A percentile compares a stretch with the other conserved stretches of the same genome.
Conservation (phyloP, 2,329 filamentous ascomycete genomes). For the Penicillium janthinellum region DNA sequence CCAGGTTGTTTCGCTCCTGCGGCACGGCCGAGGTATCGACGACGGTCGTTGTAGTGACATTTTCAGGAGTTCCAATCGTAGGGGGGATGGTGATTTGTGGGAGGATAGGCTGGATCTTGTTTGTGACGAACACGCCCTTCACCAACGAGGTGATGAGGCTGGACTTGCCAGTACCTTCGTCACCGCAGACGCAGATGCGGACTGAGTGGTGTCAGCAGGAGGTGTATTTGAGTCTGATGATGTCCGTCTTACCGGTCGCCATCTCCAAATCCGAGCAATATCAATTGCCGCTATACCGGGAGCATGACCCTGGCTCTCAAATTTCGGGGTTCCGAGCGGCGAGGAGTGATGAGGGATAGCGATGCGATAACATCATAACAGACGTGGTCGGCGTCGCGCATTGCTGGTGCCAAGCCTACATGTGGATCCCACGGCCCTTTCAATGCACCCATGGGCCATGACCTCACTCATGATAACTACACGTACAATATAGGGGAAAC, state of each 20-base stretch:
- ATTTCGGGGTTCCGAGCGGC: neutral
- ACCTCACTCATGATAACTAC: neutral
- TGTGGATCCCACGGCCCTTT: neutral
- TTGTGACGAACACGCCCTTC: slow-evolving; percentile 93
- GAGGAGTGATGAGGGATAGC: slow-evolving; percentile 1
- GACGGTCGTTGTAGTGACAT: slow-evolving; percentile 88
- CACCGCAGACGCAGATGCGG: slow-evolving; percentile 93
- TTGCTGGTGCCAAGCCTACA: slow-evolving; percentile 7
- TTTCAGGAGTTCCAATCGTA: slow-evolving; percentile 88
- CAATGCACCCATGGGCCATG: neutral
- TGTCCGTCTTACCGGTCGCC: slow-evolving; percentile 11
- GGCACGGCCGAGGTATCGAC: slow-evolving; percentile 96
- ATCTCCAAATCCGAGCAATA: slow-evolving; percentile 6
- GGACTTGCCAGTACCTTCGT: slow-evolving; percentile 93
- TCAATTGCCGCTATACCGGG: neutral
- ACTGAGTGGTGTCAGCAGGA: slow-evolving; percentile 52
- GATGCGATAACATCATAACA: neutral
- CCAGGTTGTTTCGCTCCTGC: slow-evolving; percentile 84
- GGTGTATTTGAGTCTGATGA: neutral
- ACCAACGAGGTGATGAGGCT: slow-evolving; percentile 93
- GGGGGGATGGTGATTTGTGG: slow-evolving; percentile 95
- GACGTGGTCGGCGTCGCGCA: neutral
- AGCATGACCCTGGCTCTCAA: slow-evolving; percentile 5
- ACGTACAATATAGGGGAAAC: no score
- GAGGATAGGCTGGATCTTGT: slow-evolving; percentile 91